phyloP scores from a whole-genome alignment of 768 basidiomycete genomes.

The Xerocomellus chrysenteron region DNA sequence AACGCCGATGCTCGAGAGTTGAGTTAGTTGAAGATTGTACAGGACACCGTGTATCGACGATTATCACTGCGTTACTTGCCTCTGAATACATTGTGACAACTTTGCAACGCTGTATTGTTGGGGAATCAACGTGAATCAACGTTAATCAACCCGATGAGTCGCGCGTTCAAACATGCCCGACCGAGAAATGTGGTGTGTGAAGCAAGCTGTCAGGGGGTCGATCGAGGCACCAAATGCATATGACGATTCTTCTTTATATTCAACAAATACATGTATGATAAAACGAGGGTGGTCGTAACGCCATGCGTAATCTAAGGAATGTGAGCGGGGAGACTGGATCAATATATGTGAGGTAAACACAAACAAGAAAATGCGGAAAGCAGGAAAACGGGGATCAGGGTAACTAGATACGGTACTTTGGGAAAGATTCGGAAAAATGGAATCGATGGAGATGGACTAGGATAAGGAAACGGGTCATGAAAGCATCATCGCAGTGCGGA shows the following conservation, averaged over 20 bases:
- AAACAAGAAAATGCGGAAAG: constrained; percentile 7
- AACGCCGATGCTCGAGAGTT: too few relatives aligned
- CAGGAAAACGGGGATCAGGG: not conserved
- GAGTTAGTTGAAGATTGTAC: not conserved
- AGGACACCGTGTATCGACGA: too few relatives aligned
- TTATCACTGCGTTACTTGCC: too few relatives aligned
- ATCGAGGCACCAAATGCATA: not conserved
- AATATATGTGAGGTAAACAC: constrained; percentile 14
- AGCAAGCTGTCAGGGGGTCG: not conserved
- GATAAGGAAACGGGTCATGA: not conserved
- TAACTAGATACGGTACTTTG: constrained; percentile 12
- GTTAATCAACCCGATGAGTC: too few relatives aligned
- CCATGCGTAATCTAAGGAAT: constrained; percentile 11
- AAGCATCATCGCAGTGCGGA: not conserved
- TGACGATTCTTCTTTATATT: constrained; percentile 1
- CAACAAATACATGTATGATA: constrained; percentile 19
- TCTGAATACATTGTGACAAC: too few relatives aligned
- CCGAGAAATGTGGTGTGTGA: not conserved
- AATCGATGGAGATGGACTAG: not conserved
- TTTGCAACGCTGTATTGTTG: too few relatives aligned
- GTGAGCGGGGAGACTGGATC: constrained; percentile 1
- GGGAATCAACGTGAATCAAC: too few relatives aligned
- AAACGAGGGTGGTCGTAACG: constrained; percentile 14
- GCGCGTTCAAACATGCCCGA: too few relatives aligned
- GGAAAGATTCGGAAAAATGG: constrained; percentile 2